Percentiles rank a stretch among this genome's conserved stretches.
phyloP scores from a whole-genome alignment of 2,329 filamentous ascomycete species.

The Lasiodiplodia hormozganensis region DNA sequence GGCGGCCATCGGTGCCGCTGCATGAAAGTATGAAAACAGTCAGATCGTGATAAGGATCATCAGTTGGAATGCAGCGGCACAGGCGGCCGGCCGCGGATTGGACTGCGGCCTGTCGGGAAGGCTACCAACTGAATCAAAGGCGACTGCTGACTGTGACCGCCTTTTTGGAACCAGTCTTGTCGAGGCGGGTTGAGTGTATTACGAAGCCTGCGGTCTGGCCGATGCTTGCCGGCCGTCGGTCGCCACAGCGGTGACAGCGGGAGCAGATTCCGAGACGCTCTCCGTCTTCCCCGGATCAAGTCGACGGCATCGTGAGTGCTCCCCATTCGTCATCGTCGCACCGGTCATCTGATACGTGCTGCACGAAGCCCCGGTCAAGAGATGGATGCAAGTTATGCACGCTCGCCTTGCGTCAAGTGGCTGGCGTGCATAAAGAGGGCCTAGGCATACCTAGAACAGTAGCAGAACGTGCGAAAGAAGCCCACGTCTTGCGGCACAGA shows the following conservation, averaged over 20 bases:
- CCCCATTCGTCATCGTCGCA: slow-evolving; percentile 10
- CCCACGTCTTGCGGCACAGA: background rate
- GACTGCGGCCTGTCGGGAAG: background rate
- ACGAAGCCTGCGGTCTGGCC: background rate
- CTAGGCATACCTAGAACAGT: background rate
- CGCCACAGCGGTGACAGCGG: slow-evolving; percentile 3
- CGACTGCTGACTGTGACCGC: slow-evolving; percentile 11
- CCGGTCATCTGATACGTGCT: slow-evolving; percentile 12
- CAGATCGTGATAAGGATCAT: slow-evolving; percentile 14
- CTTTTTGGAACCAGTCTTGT: background rate
- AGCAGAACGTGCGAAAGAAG: background rate
- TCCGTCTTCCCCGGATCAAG: slow-evolving; percentile 1
- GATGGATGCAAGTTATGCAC: slow-evolving; percentile 2
- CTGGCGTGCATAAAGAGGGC: slow-evolving; percentile 12
- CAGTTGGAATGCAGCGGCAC: background rate
- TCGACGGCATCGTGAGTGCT: background rate
- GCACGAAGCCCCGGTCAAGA: background rate
- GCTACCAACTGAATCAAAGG: background rate
- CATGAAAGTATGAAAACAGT: slow-evolving; percentile 9
- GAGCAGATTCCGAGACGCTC: slow-evolving; percentile 1
- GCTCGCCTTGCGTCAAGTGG: background rate
- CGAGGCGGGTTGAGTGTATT: background rate
- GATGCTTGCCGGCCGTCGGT: background rate
- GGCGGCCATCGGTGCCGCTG: slow-evolving; percentile 3
- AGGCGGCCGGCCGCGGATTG: slow-evolving; percentile 1